Conservation (phyloP, 768 basidiomycete species). For the Termitomyces sp. region DNA sequence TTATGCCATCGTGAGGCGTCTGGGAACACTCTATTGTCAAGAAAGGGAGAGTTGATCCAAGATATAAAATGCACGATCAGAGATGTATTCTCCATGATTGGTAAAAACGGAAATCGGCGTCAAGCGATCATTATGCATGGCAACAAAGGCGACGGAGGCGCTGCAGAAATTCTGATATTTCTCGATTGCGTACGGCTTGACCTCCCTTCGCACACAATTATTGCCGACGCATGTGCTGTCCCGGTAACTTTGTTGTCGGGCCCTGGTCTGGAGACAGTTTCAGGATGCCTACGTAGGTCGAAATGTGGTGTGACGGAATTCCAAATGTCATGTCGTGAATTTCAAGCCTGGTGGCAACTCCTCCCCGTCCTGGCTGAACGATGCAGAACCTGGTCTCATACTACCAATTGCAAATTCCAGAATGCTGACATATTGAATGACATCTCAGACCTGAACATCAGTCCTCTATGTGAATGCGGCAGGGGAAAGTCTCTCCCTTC, state of each 20-base stretch:
- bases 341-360: conserved; percentile 43
- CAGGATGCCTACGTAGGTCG: neutral
- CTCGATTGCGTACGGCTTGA: conserved; percentile 43
- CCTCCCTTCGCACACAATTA: conserved; percentile 39
- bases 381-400: conserved; percentile 49
- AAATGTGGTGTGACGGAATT: neutral
- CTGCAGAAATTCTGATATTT: conserved; percentile 37
- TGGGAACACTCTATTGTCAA: neutral
- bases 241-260: conserved; percentile 22
- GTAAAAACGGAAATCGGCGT: neutral
- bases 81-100: neutral
- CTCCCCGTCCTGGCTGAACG: conserved; percentile 47
- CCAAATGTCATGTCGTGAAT: conserved; percentile 14
- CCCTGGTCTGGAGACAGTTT: neutral
- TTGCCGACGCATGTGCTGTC: conserved; percentile 45
- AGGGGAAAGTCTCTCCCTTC: conserved; percentile 37
- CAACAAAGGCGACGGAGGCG: conserved; percentile 10
- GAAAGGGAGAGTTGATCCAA: neutral
- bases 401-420: conserved; percentile 41
- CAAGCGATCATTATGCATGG: conserved; percentile 16
- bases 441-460: conserved; percentile 25
- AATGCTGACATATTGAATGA: conserved; percentile 29
- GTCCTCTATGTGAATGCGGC: conserved; percentile 51
- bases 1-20: conserved; percentile 19
- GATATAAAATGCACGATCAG: conserved; percentile 5